These are phyloP conservation scores for Daedaleopsis sinensis DNA, from an alignment of 768 basidiomycete genomes.

Conservation along the genomic window DNA sequence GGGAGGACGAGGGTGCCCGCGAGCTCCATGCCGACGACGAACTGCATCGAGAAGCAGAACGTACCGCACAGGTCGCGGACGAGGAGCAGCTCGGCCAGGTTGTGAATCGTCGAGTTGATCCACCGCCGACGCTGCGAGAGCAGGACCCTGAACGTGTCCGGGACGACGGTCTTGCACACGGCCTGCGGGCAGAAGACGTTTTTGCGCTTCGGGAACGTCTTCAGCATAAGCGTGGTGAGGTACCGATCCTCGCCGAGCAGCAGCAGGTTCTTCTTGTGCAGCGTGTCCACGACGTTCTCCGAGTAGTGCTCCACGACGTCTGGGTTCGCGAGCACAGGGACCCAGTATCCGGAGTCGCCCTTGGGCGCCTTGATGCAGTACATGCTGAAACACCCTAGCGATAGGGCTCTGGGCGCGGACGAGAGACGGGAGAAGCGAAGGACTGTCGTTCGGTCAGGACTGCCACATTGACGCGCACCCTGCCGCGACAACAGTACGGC, in stretches of 20 bases:
- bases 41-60: conserved; percentile 99
- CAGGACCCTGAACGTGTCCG: conserved; percentile 92
- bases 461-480: too few relatives aligned
- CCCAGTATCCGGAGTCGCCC: conserved; percentile 94
- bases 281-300: conserved; percentile 97
- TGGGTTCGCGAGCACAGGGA: conserved; percentile 96
- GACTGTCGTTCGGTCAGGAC: too few relatives aligned
- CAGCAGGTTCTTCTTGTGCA: conserved; percentile 99
- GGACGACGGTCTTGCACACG: conserved; percentile 98
- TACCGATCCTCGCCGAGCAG: conserved; percentile 99
- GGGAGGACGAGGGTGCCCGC: conserved; percentile 95
- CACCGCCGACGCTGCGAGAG: conserved; percentile 97
- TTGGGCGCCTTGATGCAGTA: conserved; percentile 99
- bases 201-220: conserved; percentile 99
- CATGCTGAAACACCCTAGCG: conserved; percentile 99
- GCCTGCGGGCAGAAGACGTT: conserved; percentile 99
- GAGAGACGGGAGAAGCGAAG: too few relatives aligned
- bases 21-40: conserved; percentile 98
- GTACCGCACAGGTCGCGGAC: conserved; percentile 99
- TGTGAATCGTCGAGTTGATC: conserved; percentile 99
- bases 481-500: too few relatives aligned
- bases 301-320: conserved; percentile 99
- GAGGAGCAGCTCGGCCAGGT: conserved; percentile 90
- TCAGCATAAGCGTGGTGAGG: conserved; percentile 94
- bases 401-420: too few relatives aligned